phyloP scores from a whole-genome alignment of 169 alveolate species.

The Plasmodium reichenowi region DNA sequence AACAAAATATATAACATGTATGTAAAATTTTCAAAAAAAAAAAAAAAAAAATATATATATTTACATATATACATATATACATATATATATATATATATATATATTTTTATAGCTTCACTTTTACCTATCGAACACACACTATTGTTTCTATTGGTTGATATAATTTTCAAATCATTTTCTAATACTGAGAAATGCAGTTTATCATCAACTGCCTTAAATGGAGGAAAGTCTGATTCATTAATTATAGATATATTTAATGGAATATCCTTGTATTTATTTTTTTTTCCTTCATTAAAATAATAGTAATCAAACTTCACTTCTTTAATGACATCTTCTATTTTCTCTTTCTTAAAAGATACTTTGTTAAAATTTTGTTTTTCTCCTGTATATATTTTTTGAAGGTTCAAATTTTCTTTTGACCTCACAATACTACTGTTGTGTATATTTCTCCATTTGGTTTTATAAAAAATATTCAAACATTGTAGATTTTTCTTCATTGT shows the following conservation, averaged over 20 bases:
- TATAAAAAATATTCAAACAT: conserved; percentile 5
- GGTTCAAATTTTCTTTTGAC: conserved; percentile 39
- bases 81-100: neutral
- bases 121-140: conserved; percentile 75
- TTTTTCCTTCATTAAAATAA: conserved; percentile 84
- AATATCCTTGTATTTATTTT: conserved; percentile 83
- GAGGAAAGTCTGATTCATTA: conserved; percentile 80
- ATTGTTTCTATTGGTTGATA: conserved; percentile 82
- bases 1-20: too few relatives aligned
- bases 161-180: conserved; percentile 89
- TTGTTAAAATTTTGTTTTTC: conserved; percentile 77
- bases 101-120: neutral
- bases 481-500: conserved; percentile 61
- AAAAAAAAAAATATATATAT: neutral
- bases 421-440: conserved; percentile 32
- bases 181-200: conserved; percentile 87
- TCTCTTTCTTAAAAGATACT: conserved; percentile 86
- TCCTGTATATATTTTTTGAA: conserved; percentile 70
- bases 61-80: neutral
- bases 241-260: conserved; percentile 84
- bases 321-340: conserved; percentile 81
- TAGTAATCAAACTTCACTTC: conserved; percentile 89
- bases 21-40: neutral
- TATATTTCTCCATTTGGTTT: conserved; percentile 14
- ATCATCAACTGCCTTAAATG: conserved; percentile 80